phyloP scores from a whole-genome alignment of 371 early-diverging fungal species.

The Homolaphlyctis polyrhiza region DNA sequence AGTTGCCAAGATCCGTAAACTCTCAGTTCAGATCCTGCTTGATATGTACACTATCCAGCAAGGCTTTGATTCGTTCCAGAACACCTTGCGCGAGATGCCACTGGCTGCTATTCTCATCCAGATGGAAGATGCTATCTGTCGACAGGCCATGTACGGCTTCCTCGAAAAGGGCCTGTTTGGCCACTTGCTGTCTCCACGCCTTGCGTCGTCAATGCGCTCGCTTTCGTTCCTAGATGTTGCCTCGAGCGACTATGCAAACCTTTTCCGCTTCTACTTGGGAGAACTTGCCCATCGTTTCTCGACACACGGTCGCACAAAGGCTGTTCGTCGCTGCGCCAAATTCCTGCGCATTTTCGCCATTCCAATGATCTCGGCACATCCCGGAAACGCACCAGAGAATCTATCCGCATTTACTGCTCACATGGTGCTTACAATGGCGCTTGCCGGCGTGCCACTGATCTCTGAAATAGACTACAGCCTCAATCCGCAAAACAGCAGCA shows the following conservation, averaged over 20 bases:
- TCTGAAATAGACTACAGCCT: conserved; percentile 22
- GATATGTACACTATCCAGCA: conserved; percentile 33
- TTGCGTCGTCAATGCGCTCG: conserved; percentile 17
- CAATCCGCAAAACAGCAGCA: conserved; percentile 14
- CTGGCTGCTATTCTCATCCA: conserved; percentile 27
- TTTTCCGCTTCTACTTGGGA: conserved; percentile 36
- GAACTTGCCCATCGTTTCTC: conserved; percentile 34
- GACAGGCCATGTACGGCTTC: conserved; percentile 31
- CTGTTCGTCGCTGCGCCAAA: conserved; percentile 36
- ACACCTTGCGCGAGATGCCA: conserved; percentile 24
- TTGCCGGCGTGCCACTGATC: conserved; percentile 29
- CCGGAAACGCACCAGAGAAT: conserved; percentile 19
- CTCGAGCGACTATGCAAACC: conserved; percentile 21
- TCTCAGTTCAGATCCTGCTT: conserved; percentile 21
- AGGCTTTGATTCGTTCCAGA: conserved; percentile 10
- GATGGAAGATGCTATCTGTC: conserved; percentile 17
- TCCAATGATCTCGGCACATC: conserved; percentile 25
- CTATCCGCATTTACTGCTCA: conserved; percentile 21
- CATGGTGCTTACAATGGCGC: conserved; percentile 31
- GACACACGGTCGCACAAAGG: conserved; percentile 32
- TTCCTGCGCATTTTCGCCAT: conserved; percentile 28
- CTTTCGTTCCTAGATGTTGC: conserved; percentile 29
- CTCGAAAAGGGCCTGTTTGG: conserved; percentile 31
- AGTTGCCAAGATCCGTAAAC: conserved; percentile 28
- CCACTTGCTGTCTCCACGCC: conserved; percentile 19